A percentile compares a stretch with the other conserved stretches of the same genome.
These are phyloP conservation scores for Suillus sp. DNA, from an alignment of 768 basidiomycete genomes.

Conservation along the genomic window DNA sequence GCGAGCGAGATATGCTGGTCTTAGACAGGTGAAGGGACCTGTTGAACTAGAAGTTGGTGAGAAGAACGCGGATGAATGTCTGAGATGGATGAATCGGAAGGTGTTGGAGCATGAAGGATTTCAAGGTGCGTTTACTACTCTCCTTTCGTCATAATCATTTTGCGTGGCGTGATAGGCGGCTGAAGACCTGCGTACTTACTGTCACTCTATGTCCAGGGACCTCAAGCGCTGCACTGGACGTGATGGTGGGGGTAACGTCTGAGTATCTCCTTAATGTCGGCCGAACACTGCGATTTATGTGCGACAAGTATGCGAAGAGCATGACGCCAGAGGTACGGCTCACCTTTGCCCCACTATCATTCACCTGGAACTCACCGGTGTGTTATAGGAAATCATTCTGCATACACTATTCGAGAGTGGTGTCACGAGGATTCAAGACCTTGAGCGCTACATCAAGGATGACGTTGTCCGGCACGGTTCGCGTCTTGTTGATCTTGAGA, in stretches of 20 bases:
- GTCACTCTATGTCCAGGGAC: constrained; percentile 48
- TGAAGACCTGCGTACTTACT: neutral
- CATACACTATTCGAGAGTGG: constrained; percentile 93
- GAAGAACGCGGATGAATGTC: constrained; percentile 60
- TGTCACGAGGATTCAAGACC: constrained; percentile 69
- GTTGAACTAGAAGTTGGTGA: constrained; percentile 58
- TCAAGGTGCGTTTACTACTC: constrained; percentile 61
- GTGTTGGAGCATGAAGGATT: constrained; percentile 90
- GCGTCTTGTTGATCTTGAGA: constrained; percentile 77
- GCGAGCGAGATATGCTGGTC: constrained; percentile 30
- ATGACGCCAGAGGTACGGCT: constrained; percentile 83
- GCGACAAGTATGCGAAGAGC: constrained; percentile 75
- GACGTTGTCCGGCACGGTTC: constrained; percentile 83
- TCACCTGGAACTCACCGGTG: constrained; percentile 12
- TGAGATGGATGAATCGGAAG: constrained; percentile 73
- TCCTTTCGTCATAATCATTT: neutral
- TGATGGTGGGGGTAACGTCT: constrained; percentile 72
- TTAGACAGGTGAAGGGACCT: constrained; percentile 16
- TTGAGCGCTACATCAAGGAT: constrained; percentile 87
- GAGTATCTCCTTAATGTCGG: constrained; percentile 89
- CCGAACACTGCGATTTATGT: constrained; percentile 76
- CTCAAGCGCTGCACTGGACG: constrained; percentile 74
- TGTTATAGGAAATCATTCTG: constrained; percentile 83
- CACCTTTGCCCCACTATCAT: neutral
- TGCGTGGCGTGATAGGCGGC: neutral